Percentiles rank a stretch among this genome's conserved stretches.
Conservation (phyloP, 345 rosid species). For the Euclidium syriacum region DNA sequence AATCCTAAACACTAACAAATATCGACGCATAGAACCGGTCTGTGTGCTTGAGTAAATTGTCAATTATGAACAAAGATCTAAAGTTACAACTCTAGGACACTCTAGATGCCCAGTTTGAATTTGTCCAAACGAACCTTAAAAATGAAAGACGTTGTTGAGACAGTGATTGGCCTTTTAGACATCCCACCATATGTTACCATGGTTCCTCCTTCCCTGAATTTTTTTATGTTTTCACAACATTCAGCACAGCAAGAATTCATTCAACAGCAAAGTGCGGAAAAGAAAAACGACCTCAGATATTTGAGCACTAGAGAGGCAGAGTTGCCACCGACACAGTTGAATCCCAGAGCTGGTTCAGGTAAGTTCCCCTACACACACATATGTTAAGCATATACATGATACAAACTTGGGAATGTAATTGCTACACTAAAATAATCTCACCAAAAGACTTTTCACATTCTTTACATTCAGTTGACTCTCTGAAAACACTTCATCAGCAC, state of each 20-base stretch:
- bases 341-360: conserved; percentile 73
- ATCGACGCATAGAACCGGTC: neutral
- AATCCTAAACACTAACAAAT: neutral
- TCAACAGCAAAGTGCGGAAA: neutral
- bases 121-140: conserved; percentile 41
- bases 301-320: conserved; percentile 75
- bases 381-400: neutral
- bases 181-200: conserved; percentile 97
- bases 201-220: conserved; percentile 66
- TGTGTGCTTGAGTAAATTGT: neutral
- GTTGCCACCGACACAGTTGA: conserved; percentile 91
- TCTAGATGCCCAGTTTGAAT: neutral
- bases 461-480: conserved; percentile 74
- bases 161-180: conserved; percentile 82
- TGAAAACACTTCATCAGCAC: conserved; percentile 72
- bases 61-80: neutral
- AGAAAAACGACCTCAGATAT: conserved; percentile 51
- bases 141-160: conserved; percentile 75
- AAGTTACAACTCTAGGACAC: neutral
- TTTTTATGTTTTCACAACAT: conserved; percentile 2
- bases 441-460: conserved; percentile 79
- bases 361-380: conserved; percentile 39
- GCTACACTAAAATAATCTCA: conserved; percentile 21
- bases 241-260: neutral
- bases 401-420: neutral